Evolutionary conservation across 371 early-diverging fungal genomes (phyloP), one percentile per base, ranked within the genome.

Genomic region (Furculomyces boomerangus): DNA sequence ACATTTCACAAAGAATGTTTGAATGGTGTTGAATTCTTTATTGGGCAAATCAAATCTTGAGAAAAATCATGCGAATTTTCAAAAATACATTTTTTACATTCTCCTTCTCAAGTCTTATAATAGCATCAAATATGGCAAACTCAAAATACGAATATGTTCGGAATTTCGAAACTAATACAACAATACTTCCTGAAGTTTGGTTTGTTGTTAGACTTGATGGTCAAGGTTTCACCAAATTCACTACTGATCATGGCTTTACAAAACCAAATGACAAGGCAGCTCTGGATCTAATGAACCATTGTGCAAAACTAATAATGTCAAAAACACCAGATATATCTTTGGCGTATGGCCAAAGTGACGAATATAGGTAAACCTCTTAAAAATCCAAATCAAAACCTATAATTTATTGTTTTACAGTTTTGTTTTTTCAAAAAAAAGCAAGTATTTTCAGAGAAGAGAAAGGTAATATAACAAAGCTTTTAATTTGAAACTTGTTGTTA

Each of bases 341-440:
- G 0, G 90, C 85, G 2, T 95, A 93, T 64, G 96, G 94, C 10
- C 83, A 95, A 66, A 85, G 86, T 60, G 97, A 96, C 66, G 97
- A 96, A 67, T 93, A 77, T 69, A 85, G 80, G 69, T 79, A 75
- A 54, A 58, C 55, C 46, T 54, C 61, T n/a, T 26, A 30, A 60
- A 7, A 13, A 25, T 41, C n/a, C n/a, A n/a, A n/a, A n/a, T n/a
- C n/a, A n/a, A n/a, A n/a, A n/a, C n/a, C n/a, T n/a, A n/a, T n/a
- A n/a, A 77, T 13, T 13, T 47, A 20, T 47, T 10, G 18, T 35
- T 5, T 25, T 25, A 50, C 28, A 66, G 86, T 67, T 90, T 92
- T 73, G 75, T 88, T 5, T 71, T 93, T 18, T 66, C 73, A 35
- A 73, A 76, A 51, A 53, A 67, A 3, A 73, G 80, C 1, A 76